Conservation (phyloP, 2,329 filamentous ascomycete species). For the Fusarium sarcochroum region DNA sequence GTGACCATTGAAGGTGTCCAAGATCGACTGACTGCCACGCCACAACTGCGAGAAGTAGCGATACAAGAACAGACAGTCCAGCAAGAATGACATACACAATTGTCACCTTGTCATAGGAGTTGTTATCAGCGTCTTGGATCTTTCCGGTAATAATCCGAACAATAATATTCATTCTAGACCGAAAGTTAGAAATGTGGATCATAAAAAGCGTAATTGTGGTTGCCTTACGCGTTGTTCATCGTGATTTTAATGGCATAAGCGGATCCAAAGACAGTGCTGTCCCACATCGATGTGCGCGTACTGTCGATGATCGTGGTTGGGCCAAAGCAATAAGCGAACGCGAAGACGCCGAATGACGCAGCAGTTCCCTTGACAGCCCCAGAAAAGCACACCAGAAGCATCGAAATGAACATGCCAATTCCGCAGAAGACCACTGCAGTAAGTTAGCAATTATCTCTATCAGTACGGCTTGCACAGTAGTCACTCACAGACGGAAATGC, state of each 20-base stretch:
- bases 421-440: background rate
- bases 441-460: accelerated
- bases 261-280: conserved; percentile 70
- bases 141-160: conserved; percentile 7
- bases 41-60: background rate
- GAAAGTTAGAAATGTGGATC: background rate
- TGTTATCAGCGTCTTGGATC: conserved; percentile 4
- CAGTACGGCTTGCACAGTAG: accelerated
- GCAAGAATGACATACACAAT: conserved; percentile 7
- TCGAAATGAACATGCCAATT: conserved; percentile 62
- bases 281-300: conserved; percentile 71
- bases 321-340: conserved; percentile 66
- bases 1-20: conserved; percentile 2
- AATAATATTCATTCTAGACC: background rate
- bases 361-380: conserved; percentile 64
- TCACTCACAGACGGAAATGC: conserved; percentile 60
- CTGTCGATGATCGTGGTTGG: conserved; percentile 71
- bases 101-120: conserved; percentile 5
- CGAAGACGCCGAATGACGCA: conserved; percentile 71
- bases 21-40: conserved; percentile 1
- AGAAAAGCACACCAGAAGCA: conserved; percentile 68
- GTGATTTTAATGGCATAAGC: conserved; percentile 71
- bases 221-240: conserved; percentile 64
- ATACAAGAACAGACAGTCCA: background rate
- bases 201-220: accelerated